phyloP scores from a whole-genome alignment of 768 basidiomycete genomes.

The Phaeolepiota aurea region DNA sequence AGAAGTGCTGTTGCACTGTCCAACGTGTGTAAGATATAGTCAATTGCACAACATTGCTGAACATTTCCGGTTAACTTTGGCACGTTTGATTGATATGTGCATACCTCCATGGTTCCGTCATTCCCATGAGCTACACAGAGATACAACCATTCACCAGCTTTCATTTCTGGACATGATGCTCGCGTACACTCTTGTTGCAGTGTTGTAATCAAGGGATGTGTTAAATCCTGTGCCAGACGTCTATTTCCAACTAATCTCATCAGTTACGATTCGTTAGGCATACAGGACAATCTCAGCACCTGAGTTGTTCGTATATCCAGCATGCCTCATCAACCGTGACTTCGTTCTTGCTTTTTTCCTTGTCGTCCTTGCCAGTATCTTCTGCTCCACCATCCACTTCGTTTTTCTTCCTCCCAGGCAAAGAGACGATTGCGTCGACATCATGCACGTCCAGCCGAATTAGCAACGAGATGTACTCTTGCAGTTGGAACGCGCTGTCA shows the following conservation, averaged over 20 bases:
- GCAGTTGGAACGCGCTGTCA: conserved; percentile 90
- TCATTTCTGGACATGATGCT: conserved; percentile 91
- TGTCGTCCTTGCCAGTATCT: conserved; percentile 19
- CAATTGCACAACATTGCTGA: conserved; percentile 94
- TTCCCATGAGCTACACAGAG: conserved; percentile 92
- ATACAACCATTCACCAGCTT: conserved; percentile 97
- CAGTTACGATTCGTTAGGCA: background rate
- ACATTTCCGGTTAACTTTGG: background rate
- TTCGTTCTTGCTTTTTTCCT: conserved; percentile 31
- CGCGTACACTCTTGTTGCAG: conserved; percentile 85
- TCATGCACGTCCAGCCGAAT: conserved; percentile 85
- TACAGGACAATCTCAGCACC: conserved; percentile 20
- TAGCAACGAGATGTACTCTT: conserved; percentile 88
- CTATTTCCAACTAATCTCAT: conserved; percentile 25
- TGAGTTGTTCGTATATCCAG: conserved; percentile 68
- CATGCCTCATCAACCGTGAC: conserved; percentile 70
- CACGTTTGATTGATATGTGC: conserved; percentile 10
- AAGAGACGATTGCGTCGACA: conserved; percentile 69
- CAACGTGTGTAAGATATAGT: conserved; percentile 89
- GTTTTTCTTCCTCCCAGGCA: conserved; percentile 49
- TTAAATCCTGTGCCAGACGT: conserved; percentile 81
- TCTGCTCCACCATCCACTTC: conserved; percentile 16
- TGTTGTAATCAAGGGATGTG: conserved; percentile 77
- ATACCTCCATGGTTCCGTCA: conserved; percentile 79
- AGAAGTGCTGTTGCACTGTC: conserved; percentile 90